Evolutionary conservation across 306 rosid species (phyloP).

Genomic region (Prunus davidiana): DNA sequence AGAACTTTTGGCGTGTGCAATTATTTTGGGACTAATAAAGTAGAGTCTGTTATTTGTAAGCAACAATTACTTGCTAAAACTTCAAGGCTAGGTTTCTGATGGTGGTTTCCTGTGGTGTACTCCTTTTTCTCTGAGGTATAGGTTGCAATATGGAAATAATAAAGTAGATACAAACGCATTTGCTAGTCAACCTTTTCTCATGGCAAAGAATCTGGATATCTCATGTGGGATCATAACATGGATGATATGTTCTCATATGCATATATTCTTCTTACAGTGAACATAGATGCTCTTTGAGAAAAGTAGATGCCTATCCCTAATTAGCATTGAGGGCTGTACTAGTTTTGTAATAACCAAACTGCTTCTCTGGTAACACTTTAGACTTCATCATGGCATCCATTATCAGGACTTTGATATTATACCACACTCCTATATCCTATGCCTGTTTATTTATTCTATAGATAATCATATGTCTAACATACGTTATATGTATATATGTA

Average conservation of each 20-base stretch:
- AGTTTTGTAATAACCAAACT: not conserved
- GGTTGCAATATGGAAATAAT: not conserved
- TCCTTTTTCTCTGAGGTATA: not conserved
- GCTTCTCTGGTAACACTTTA: not conserved
- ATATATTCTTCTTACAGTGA: not conserved
- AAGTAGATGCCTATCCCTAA: not conserved
- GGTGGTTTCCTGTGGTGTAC: not conserved
- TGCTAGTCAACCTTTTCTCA: not conserved
- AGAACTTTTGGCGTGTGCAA: not conserved
- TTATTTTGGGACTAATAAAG: not conserved
- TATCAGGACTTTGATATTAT: too few species aligned
- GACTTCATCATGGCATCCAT: not conserved
- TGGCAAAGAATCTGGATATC: not conserved
- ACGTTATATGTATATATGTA: not conserved
- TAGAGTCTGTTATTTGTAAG: not conserved
- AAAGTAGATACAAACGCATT: not conserved
- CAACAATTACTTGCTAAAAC: not conserved
- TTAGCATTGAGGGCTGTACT: not conserved
- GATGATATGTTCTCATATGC: not conserved
- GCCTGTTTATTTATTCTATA: not conserved
- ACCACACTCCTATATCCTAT: not conserved
- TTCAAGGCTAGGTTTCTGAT: not conserved
- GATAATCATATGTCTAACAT: not conserved
- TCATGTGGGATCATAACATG: not conserved
- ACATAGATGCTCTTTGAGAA: too few species aligned